phyloP scores from a whole-genome alignment of 768 basidiomycete species.

The Cyathus striatus region DNA sequence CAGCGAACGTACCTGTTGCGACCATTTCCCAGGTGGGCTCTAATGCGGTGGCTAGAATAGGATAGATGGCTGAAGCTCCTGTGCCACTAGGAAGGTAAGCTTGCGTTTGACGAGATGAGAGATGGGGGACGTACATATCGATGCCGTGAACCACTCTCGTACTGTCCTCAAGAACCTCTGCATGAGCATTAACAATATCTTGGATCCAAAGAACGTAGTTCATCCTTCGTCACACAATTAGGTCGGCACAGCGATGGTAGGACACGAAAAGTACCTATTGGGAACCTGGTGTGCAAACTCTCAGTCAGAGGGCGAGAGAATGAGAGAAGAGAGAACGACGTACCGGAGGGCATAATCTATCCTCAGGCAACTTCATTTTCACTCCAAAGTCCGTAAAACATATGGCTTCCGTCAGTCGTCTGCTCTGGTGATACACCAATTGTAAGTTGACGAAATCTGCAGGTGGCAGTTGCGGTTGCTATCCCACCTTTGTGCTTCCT shows the following conservation, averaged over 20 bases:
- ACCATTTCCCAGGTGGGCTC: constrained; percentile 52
- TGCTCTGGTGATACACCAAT: constrained; percentile 21
- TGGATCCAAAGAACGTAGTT: constrained; percentile 88
- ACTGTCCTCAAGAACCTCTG: constrained; percentile 8
- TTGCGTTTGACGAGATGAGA: background rate
- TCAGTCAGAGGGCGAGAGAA: background rate
- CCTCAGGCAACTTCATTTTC: constrained; percentile 51
- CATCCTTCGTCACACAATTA: constrained; percentile 37
- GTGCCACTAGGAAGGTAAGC: constrained; percentile 60
- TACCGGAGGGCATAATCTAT: constrained; percentile 87
- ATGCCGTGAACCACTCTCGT: constrained; percentile 38
- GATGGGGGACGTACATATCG: constrained; percentile 57
- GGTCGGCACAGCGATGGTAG: background rate
- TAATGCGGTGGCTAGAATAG: constrained; percentile 61
- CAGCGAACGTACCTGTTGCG: constrained; percentile 53
- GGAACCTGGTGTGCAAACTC: constrained; percentile 45
- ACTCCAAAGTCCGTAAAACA: constrained; percentile 72
- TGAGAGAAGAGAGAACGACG: constrained; percentile 15
- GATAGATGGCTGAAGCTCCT: constrained; percentile 87
- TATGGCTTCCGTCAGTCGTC: constrained; percentile 76
- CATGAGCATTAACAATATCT: constrained; percentile 47
- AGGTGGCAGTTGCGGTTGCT: background rate
- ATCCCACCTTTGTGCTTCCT: constrained; percentile 61
- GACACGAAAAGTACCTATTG: constrained; percentile 53
- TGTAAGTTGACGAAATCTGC: background rate